These are phyloP conservation scores for Penicillium samsonianum DNA, from an alignment of 495 filamentous ascomycete genomes.

Conservation along the genomic window DNA sequence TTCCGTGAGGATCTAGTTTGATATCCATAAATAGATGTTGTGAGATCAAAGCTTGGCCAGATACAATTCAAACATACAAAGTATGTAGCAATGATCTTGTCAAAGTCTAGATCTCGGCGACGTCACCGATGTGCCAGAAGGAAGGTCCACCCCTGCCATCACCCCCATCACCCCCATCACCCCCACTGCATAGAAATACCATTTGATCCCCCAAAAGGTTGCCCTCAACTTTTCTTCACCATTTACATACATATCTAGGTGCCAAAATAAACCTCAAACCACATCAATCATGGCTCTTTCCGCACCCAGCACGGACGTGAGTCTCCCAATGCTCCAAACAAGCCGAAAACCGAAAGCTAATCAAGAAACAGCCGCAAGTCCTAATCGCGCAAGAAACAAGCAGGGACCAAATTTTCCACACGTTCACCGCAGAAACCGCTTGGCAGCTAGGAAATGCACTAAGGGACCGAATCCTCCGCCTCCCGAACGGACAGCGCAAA, in stretches of 20 bases:
- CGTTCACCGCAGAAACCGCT: slow-evolving; percentile 67
- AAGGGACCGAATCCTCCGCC: slow-evolving; percentile 58
- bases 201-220: background rate
- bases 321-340: background rate
- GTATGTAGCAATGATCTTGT: too few relatives aligned
- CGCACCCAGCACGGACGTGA: slow-evolving; percentile 42
- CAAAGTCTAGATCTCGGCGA: background rate
- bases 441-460: slow-evolving; percentile 66
- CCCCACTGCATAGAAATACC: slow-evolving; percentile 3
- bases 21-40: background rate
- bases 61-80: too few relatives aligned
- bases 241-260: background rate
- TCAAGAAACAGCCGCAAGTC: slow-evolving; percentile 39
- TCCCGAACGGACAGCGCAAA: slow-evolving; percentile 45
- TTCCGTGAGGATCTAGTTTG: background rate
- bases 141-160: slow-evolving; percentile 20
- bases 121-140: background rate
- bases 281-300: slow-evolving; percentile 37
- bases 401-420: slow-evolving; percentile 52
- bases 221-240: background rate
- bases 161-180: too few relatives aligned
- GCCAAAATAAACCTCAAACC: background rate
- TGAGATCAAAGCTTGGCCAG: background rate
- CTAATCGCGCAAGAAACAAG: slow-evolving; percentile 54
- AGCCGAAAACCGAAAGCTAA: slow-evolving; percentile 10